Conservation (phyloP, 2,329 filamentous ascomycete genomes). For the Cryphonectria carpinicola region DNA sequence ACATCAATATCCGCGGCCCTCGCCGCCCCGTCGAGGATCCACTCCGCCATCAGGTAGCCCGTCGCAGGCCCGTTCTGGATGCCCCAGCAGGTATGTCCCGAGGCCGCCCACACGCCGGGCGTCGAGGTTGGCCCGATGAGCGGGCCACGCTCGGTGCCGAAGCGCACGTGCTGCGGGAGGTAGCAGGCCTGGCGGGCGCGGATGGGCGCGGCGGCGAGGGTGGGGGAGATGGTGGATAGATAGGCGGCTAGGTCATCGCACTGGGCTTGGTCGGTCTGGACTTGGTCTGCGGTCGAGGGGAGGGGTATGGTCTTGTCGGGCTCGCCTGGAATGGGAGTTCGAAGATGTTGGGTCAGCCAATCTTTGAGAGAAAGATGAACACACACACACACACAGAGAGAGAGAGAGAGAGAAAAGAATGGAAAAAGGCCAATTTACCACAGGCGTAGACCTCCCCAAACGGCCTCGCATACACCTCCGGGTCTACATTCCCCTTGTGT, state of each 20-base stretch:
- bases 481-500: slow-evolving; percentile 70
- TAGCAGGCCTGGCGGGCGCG: slow-evolving; percentile 89
- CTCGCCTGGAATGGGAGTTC: slow-evolving; percentile 55
- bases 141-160: slow-evolving; percentile 67
- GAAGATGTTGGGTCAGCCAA: neutral
- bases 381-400: too few species aligned
- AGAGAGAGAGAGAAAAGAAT: neutral
- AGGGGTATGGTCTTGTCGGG: slow-evolving; percentile 77
- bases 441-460: slow-evolving; percentile 92
- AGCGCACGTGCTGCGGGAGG: slow-evolving; percentile 73
- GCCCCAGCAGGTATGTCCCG: slow-evolving; percentile 96
- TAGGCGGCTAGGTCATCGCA: slow-evolving; percentile 89
- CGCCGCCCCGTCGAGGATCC: slow-evolving; percentile 73
- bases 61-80: slow-evolving; percentile 95
- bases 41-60: slow-evolving; percentile 78
- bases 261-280: slow-evolving; percentile 72
- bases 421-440: slow-evolving; percentile 51
- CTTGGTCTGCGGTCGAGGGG: slow-evolving; percentile 74
- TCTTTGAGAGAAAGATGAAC: slow-evolving; percentile 11
- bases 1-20: slow-evolving; percentile 68
- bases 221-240: slow-evolving; percentile 66
- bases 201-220: slow-evolving; percentile 70
- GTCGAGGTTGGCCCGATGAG: slow-evolving; percentile 76
- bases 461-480: slow-evolving; percentile 92
- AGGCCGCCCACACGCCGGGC: slow-evolving; percentile 77